phyloP scores from a whole-genome alignment of 2,329 filamentous ascomycete species.

The Gremmenia infestans region DNA sequence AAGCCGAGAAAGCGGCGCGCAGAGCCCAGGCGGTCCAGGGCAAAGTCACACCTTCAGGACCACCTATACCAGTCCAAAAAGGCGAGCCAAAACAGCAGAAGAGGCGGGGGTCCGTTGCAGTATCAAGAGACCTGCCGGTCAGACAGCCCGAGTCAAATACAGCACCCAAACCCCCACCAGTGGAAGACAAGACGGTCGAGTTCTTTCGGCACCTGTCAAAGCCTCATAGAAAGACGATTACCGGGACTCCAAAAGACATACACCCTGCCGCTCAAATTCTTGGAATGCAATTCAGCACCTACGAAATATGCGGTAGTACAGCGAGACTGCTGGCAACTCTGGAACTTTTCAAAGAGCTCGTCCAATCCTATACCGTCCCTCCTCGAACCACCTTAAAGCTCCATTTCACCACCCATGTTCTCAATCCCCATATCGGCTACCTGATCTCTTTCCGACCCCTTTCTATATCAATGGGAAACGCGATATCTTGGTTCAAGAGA shows the following conservation, averaged over 20 bases:
- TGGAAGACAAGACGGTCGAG: slow-evolving; percentile 62
- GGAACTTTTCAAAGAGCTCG: slow-evolving; percentile 86
- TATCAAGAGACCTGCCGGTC: slow-evolving; percentile 21
- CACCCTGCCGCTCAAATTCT: slow-evolving; percentile 81
- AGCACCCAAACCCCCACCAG: slow-evolving; percentile 46
- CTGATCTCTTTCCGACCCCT: slow-evolving; percentile 91
- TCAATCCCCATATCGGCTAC: slow-evolving; percentile 94
- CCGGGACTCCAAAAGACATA: slow-evolving; percentile 63
- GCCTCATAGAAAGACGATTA: slow-evolving; percentile 61
- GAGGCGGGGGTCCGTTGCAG: slow-evolving; percentile 27
- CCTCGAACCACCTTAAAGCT: slow-evolving; percentile 78
- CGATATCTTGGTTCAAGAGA: slow-evolving; percentile 90
- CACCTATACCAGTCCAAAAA: slow-evolving; percentile 20
- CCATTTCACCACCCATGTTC: slow-evolving; percentile 84
- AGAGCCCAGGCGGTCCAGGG: slow-evolving; percentile 66
- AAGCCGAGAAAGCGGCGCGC: slow-evolving; percentile 86
- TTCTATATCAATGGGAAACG: slow-evolving; percentile 95
- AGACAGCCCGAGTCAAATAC: slow-evolving; percentile 25
- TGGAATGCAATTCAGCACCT: slow-evolving; percentile 78
- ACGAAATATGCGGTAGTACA: slow-evolving; percentile 84
- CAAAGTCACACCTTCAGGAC: slow-evolving; percentile 34
- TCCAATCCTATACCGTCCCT: slow-evolving; percentile 88
- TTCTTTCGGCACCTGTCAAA: slow-evolving; percentile 79
- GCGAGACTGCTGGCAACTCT: slow-evolving; percentile 83
- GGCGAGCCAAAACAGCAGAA: slow-evolving; percentile 33